phyloP scores from a whole-genome alignment of 306 rosid species.

The Quillaja saponaria region DNA sequence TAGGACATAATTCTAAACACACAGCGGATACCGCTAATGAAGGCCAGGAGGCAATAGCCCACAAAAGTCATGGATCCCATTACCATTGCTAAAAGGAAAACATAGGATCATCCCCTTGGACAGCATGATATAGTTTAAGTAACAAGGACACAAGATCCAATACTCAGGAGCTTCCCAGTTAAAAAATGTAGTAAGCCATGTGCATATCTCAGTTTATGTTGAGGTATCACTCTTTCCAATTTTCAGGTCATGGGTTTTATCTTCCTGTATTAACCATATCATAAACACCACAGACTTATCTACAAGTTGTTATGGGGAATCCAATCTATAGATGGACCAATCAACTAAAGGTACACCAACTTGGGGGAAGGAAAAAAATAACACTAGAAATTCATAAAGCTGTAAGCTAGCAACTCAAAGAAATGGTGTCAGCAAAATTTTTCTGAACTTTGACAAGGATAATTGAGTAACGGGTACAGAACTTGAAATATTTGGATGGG shows the following conservation, averaged over 20 bases:
- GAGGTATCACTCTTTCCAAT: constrained; percentile 3
- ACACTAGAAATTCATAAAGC: background rate
- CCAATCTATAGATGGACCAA: no score
- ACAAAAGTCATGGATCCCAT: constrained; percentile 20
- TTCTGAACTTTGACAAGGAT: background rate
- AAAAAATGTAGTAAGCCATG: background rate
- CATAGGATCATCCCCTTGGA: background rate
- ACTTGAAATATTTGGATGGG: background rate
- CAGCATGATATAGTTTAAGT: background rate
- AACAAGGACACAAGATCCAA: constrained; percentile 6
- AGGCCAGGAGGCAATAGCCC: constrained; percentile 9
- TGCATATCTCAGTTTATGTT: constrained; percentile 11
- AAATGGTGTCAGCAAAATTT: background rate
- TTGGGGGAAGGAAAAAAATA: no score
- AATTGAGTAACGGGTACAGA: background rate
- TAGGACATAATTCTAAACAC: constrained; percentile 16
- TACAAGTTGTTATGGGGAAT: no score
- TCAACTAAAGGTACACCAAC: background rate
- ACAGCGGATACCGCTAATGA: constrained; percentile 1
- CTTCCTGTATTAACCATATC: background rate
- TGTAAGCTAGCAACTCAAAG: constrained; percentile 3
- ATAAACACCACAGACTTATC: background rate
- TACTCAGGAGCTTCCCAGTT: background rate
- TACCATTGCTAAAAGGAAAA: constrained; percentile 28
- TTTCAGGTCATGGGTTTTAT: constrained; percentile 4